Base-by-base conservation (phyloP, 345 rosid genomes). In the Eucalyptus melliodora region DNA sequence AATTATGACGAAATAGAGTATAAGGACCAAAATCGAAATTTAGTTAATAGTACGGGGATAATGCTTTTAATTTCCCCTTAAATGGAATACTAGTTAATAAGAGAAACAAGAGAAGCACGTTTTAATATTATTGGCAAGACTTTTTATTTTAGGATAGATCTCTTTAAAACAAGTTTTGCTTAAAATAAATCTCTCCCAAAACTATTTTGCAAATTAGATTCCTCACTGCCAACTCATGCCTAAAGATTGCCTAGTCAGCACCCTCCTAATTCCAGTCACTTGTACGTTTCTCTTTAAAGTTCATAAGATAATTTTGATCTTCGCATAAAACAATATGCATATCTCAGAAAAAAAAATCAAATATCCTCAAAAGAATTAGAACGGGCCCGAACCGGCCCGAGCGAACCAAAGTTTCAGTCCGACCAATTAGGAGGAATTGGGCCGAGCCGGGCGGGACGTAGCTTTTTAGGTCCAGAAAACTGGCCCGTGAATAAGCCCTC, bases 41-140 rank as follows among this genome's bases (percentile, higher is more conserved):
- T 0, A 53, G 59, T 19, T 51, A 51, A 53, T 53, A 7, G 59
- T 2, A 53, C 59, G 0, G 5, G 59, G 59, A 53, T 1, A 0
- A 21, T 53, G 0, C 31, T 62, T 62, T 0, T 62, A 13, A 30
- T 30, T 62, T 27, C 17, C 34, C 8, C 16, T 0, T 30, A 30
- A 30, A 62, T 62, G 0, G 0, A 27, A 27, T 62, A 27, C 16
- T 27, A 62, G 27, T 24, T 26, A 62, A 62, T 27, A 62, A 62
- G 31, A 13, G 0, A 62, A 62, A 62, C 4, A 30, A 5, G 0
- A 62, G 16, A 62, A 62, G 16, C 31, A 60, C 0, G 16, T 60
- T 27, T 0, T 13, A 60, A 60, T 60, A 6, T 27, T 60, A 23
- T 24, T 23, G 62, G 6, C 6, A 56, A 27, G 31, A 27, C 8